A percentile compares a stretch with the other conserved stretches of the same genome.
Evolutionary conservation across 352 stramenopile species (phyloP).

Genomic region (Chrysophaeum taylorii): DNA sequence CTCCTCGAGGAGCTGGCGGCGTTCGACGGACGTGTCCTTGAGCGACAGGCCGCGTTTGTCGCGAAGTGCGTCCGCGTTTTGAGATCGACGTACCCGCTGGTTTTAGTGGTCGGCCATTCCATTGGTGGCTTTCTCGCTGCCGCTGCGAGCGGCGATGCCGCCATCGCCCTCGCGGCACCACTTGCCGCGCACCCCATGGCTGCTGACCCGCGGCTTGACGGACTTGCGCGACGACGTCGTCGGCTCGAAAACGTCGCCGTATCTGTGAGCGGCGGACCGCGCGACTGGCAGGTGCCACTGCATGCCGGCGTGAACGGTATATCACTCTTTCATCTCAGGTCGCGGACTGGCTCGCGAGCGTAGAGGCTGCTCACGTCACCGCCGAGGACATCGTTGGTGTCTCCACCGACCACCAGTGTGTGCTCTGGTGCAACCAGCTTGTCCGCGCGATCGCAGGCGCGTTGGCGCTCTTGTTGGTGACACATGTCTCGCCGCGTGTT

Average conservation of each 20-base stretch:
- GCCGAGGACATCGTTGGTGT: not conserved
- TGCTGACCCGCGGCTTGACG: not conserved
- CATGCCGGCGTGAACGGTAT: not conserved
- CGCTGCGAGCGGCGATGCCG: not conserved
- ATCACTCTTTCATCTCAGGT: too few species aligned
- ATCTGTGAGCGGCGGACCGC: not conserved
- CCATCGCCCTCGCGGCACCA: slow-evolving; percentile 1
- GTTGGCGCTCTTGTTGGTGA: too few species aligned
- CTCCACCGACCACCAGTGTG: slow-evolving; percentile 4
- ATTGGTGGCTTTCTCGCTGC: not conserved
- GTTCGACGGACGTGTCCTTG: not conserved
- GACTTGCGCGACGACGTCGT: not conserved
- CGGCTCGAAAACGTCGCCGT: not conserved
- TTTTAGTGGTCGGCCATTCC: not conserved
- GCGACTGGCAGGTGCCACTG: not conserved
- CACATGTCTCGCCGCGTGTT: too few species aligned
- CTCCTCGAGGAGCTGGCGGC: not conserved
- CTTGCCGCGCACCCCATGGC: slow-evolving; percentile 6
- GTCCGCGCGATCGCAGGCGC: not conserved
- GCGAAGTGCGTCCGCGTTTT: not conserved
- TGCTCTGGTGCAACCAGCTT: slow-evolving; percentile 13
- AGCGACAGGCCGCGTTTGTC: not conserved
- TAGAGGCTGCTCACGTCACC: not conserved
- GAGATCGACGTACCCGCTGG: not conserved
- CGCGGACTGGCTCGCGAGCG: not conserved